phyloP scores from a whole-genome alignment of 2,329 filamentous ascomycete genomes.

The Lasiodiplodia citricola region DNA sequence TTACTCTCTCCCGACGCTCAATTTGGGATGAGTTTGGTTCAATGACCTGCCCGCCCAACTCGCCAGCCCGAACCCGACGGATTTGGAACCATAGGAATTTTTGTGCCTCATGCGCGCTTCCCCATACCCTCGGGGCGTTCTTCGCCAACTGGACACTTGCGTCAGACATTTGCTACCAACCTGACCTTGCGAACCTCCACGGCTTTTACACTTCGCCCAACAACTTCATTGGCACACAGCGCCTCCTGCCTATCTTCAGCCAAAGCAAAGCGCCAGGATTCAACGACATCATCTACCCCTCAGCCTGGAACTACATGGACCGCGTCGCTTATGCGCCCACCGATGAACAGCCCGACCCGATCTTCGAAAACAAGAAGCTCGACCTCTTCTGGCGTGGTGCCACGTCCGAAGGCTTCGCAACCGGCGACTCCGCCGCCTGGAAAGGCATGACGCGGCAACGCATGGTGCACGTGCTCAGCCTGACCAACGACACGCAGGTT shows the following conservation, averaged over 20 bases:
- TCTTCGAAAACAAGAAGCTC: slow-evolving; percentile 67
- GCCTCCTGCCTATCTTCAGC: slow-evolving; percentile 77
- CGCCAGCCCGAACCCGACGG: slow-evolving; percentile 15
- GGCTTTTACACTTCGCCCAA: slow-evolving; percentile 73
- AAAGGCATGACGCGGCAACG: slow-evolving; percentile 73
- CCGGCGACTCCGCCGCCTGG: slow-evolving; percentile 56
- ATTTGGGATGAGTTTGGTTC: slow-evolving; percentile 50
- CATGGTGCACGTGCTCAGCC: slow-evolving; percentile 65
- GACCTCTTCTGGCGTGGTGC: slow-evolving; percentile 77
- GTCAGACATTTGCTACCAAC: slow-evolving; percentile 74
- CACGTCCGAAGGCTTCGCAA: slow-evolving; percentile 59
- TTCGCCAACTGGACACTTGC: slow-evolving; percentile 69
- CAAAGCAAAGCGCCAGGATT: slow-evolving; percentile 74
- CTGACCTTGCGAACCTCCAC: slow-evolving; percentile 75
- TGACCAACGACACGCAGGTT: slow-evolving; percentile 38
- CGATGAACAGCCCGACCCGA: slow-evolving; percentile 56
- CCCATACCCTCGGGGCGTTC: slow-evolving; percentile 71
- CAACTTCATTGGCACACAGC: slow-evolving; percentile 64
- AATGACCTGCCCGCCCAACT: slow-evolving; percentile 57
- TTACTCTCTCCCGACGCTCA: slow-evolving; percentile 43
- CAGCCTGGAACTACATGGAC: slow-evolving; percentile 65
- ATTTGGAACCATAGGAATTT: slow-evolving; percentile 68
- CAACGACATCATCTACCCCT: slow-evolving; percentile 77
- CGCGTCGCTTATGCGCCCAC: slow-evolving; percentile 60
- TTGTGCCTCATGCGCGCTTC: slow-evolving; percentile 66